A percentile compares a stretch with the other conserved stretches of the same genome.
These are phyloP conservation scores for Teunomyces gatunensis DNA, from an alignment of 805 yeast genomes.

Conservation along the genomic window DNA sequence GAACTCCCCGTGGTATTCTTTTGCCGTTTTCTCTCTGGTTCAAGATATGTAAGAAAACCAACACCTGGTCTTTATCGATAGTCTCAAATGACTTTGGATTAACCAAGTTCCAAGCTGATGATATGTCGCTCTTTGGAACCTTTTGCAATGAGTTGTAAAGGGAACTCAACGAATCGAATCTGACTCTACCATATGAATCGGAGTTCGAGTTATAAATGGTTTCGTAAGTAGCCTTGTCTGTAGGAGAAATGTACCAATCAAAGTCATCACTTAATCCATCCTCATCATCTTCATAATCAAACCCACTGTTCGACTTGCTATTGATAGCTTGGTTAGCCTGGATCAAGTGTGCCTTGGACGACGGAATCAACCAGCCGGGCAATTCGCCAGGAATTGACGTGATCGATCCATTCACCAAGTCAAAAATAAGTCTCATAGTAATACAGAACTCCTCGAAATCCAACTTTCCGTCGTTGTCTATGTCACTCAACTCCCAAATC, in stretches of 20 bases:
- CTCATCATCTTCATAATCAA: slow-evolving; percentile 54
- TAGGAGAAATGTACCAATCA: slow-evolving; percentile 96
- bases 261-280: slow-evolving; percentile 62
- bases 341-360: slow-evolving; percentile 79
- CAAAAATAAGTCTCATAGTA: slow-evolving; percentile 94
- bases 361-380: slow-evolving; percentile 93
- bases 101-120: slow-evolving; percentile 92
- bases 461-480: slow-evolving; percentile 84
- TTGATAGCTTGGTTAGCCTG: slow-evolving; percentile 74
- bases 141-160: slow-evolving; percentile 65
- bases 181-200: slow-evolving; percentile 77
- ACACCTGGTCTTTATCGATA: slow-evolving; percentile 89
- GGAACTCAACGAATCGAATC: slow-evolving; percentile 66
- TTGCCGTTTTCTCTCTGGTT: slow-evolving; percentile 85
- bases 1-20: slow-evolving; percentile 91
- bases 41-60: slow-evolving; percentile 85
- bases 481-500: slow-evolving; percentile 91
- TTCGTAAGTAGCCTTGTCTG: slow-evolving; percentile 76
- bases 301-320: slow-evolving; percentile 19
- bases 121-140: slow-evolving; percentile 80
- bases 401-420: slow-evolving; percentile 70
- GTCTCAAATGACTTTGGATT: slow-evolving; percentile 86
- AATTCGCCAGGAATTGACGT: slow-evolving; percentile 62
- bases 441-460: slow-evolving; percentile 98
- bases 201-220: slow-evolving; percentile 69